Evolutionary conservation across 2,329 filamentous ascomycete species (phyloP).

Genomic region (Dryadomyces sulphureus): DNA sequence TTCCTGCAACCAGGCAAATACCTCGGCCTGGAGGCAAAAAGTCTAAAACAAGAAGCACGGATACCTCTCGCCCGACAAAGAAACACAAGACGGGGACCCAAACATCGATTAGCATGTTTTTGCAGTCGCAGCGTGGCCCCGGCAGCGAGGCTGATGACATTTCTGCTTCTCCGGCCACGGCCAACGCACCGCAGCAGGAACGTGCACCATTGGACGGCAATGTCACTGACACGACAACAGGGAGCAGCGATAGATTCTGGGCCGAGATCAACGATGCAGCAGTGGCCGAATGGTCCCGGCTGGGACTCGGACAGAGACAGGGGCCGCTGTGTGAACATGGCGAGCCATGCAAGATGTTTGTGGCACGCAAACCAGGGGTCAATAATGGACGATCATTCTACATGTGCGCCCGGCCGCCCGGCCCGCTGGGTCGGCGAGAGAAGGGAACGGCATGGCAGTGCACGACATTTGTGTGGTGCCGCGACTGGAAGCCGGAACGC

Average conservation of each 20-base stretch:
- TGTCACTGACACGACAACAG: background rate
- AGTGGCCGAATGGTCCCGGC: constrained; percentile 74
- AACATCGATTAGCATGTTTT: constrained; percentile 10
- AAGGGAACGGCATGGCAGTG: constrained; percentile 77
- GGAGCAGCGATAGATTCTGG: background rate
- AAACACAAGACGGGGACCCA: constrained; percentile 7
- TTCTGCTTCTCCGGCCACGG: background rate
- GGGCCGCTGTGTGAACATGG: constrained; percentile 73
- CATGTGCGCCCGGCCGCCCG: constrained; percentile 57
- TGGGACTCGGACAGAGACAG: constrained; percentile 46
- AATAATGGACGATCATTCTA: constrained; percentile 60
- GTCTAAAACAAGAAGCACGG: background rate
- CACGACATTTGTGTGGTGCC: constrained; percentile 63
- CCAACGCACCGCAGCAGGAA: constrained; percentile 2
- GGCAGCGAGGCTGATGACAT: background rate
- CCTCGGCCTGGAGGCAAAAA: background rate
- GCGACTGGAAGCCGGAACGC: constrained; percentile 31
- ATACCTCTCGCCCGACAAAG: constrained; percentile 1
- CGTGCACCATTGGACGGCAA: constrained; percentile 6
- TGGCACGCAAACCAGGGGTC: constrained; percentile 77
- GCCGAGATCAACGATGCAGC: constrained; percentile 29
- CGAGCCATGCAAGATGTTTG: constrained; percentile 70
- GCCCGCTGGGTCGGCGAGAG: constrained; percentile 74
- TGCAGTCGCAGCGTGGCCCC: background rate
- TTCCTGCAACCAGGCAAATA: background rate